Percentiles rank a stretch among this genome's conserved stretches.
Evolutionary conservation across 345 rosid genomes (phyloP).

Genomic region (Arabidopsis thaliana): TAIR10.1 NC_003074.8:20448001-20448500

Average conservation of each 20-base stretch:
- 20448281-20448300: constrained; percentile 93
- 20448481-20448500: constrained; percentile 93
- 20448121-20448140: constrained; percentile 90
- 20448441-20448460: constrained; percentile 69
- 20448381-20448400: constrained; percentile 45
- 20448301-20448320: constrained; percentile 91
- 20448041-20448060: background rate
- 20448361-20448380: constrained; percentile 51
- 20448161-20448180: constrained; percentile 85
- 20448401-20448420: constrained; percentile 36
- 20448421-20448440: constrained; percentile 45
- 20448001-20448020: constrained; percentile 19
- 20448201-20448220: constrained; percentile 98
- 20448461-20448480: constrained; percentile 85
- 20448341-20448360: constrained; percentile 92
- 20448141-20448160: constrained; percentile 93
- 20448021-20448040: constrained; percentile 4
- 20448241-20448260: constrained; percentile 94
- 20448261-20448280: constrained; percentile 93
- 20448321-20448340: constrained; percentile 93
- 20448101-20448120: constrained; percentile 83
- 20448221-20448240: constrained; percentile 76
- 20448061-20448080: constrained; percentile 22
- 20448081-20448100: constrained; percentile 97
- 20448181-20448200: constrained; percentile 94